These are phyloP conservation scores for Peterozyma xylosa DNA, from an alignment of 805 yeast species.

Conservation along the genomic window DNA sequence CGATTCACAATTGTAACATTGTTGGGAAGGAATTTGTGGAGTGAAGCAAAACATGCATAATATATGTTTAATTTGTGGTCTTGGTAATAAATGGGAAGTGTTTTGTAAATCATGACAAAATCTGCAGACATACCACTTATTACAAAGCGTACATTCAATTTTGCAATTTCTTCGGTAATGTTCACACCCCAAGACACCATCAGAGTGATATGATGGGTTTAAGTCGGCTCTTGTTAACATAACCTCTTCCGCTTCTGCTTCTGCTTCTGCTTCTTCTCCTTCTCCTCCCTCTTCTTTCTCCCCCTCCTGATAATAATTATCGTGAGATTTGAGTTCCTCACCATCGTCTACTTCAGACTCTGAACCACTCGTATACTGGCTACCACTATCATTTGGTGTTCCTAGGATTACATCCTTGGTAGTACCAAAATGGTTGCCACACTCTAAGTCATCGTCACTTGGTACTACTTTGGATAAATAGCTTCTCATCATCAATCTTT, in stretches of 20 bases:
- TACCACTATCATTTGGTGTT: no score
- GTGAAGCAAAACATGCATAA: constrained; percentile 76
- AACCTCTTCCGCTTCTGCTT: constrained; percentile 30
- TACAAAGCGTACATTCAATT: constrained; percentile 70
- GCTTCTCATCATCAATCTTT: constrained; percentile 63
- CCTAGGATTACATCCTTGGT: background rate
- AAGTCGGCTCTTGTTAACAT: constrained; percentile 39
- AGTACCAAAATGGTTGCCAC: no score
- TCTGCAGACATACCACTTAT: constrained; percentile 72
- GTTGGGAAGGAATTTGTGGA: constrained; percentile 66
- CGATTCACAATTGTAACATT: constrained; percentile 61
- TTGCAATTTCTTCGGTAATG: constrained; percentile 85
- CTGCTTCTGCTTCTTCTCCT: constrained; percentile 9
- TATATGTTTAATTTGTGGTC: constrained; percentile 57
- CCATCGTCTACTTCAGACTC: background rate
- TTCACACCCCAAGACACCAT: constrained; percentile 58
- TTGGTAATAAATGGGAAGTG: constrained; percentile 44
- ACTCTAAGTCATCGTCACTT: background rate
- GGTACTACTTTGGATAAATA: constrained; percentile 24
- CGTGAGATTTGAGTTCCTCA: constrained; percentile 3
- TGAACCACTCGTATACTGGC: background rate
- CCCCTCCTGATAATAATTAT: constrained; percentile 13
- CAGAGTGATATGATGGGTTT: constrained; percentile 38
- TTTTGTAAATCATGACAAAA: constrained; percentile 74
- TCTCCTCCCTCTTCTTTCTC: constrained; percentile 11